These are phyloP conservation scores for Eutrema heterophyllum DNA, from an alignment of 345 rosid genomes.

Conservation along the genomic window DNA sequence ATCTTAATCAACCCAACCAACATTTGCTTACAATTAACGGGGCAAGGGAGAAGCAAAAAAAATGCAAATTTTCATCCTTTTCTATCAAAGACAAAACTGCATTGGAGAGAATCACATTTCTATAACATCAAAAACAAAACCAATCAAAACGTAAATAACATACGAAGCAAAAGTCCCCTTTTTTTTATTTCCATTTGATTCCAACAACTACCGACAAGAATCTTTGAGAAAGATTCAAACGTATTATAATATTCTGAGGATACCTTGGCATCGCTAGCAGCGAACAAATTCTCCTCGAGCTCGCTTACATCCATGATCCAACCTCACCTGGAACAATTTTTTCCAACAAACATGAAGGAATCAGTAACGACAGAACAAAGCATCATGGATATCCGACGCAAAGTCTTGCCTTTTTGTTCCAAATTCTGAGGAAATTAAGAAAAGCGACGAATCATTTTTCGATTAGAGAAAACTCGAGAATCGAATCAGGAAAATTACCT, in stretches of 20 bases:
- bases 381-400: not conserved
- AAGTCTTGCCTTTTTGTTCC: not conserved
- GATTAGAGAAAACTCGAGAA: not conserved
- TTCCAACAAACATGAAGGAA: not conserved
- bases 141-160: not conserved
- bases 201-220: conserved; percentile 2
- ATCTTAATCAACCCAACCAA: not conserved
- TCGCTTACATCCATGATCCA: conserved; percentile 69
- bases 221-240: not conserved
- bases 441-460: not conserved
- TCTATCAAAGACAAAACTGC: not conserved
- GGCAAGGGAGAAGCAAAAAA: not conserved
- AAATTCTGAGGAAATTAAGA: not conserved
- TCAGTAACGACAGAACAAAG: not conserved
- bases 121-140: not conserved
- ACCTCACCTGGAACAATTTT: conserved; percentile 20
- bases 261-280: conserved; percentile 97
- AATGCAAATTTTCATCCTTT: not conserved
- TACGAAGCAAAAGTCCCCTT: not conserved
- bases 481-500: conserved; percentile 39
- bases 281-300: conserved; percentile 90
- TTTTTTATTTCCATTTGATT: not conserved
- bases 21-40: not conserved
- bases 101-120: not conserved
- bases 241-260: not conserved